Evolutionary conservation across 805 yeast genomes (phyloP), one percentile per base, ranked within the genome.

Genomic region (Citeromyces matritensis): DNA sequence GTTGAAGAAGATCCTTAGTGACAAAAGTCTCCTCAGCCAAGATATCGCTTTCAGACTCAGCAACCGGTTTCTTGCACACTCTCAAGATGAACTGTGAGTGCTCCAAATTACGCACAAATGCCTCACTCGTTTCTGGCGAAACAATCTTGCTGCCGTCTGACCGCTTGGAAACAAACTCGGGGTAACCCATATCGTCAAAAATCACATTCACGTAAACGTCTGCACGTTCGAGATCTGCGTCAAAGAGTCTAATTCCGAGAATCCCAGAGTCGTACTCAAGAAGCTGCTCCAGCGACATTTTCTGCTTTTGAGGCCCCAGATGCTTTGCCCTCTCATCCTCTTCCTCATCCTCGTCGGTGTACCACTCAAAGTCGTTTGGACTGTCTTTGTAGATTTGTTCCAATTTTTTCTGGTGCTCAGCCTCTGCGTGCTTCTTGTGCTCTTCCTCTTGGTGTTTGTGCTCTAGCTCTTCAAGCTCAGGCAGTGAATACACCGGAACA

Each of bases 31-130:
- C 56, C 42, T 75, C 82, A 4, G 60, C 55, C 13, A 71, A 35
- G 19, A 81, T 45, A 25, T 76, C 73, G 28, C 61, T 61, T 7
- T 53, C 49, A 14, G 55, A 55, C 19, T 51, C 60, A 9, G 69
- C 72, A 23, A 61, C 59, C 12, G 59, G 62, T 32, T 58, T 65
- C 34, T 63, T 67, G 2, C 80, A 51, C n/a, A 73, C 46, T 48
- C 88, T 63, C 39, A 81, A 54, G 24, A 70, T 51, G 27, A 70
- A 39, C 30, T 51, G 58, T 24, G 85, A 75, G 46, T 78, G 63
- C 27, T 67, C 65, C 42, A 81, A 60, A 48, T 81, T 91, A 49
- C 93, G 69, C 31, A 81, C 60, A 40, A 79, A 79, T 1, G 68
- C 69, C 37, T 64, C 69, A 13, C 74, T 78, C 15, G 53, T 47